A percentile compares a stretch with the other conserved stretches of the same genome.
Evolutionary conservation across 495 filamentous ascomycete species (phyloP).

Genomic region (Penicillium cataractarum): DNA sequence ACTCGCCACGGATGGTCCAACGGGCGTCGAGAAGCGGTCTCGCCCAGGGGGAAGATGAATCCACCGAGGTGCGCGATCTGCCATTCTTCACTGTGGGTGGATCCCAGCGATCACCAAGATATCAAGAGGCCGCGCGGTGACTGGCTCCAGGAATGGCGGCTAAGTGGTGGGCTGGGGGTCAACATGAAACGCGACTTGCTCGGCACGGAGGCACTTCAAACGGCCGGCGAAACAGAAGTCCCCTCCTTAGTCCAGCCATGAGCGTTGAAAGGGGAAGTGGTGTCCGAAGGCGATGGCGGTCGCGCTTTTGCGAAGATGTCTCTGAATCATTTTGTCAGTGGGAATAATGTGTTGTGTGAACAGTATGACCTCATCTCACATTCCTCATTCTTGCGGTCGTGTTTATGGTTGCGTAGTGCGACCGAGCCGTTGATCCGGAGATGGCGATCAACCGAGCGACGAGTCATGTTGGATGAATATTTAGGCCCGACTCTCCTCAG

Average conservation of each 20-base stretch:
- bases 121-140: constrained; percentile 4
- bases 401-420: constrained; percentile 16
- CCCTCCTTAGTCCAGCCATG: constrained; percentile 1
- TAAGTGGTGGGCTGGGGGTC: constrained; percentile 13
- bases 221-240: constrained; percentile 18
- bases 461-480: background rate
- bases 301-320: background rate
- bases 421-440: constrained; percentile 20
- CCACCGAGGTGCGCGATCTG: constrained; percentile 12
- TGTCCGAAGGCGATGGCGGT: background rate
- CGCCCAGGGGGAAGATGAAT: constrained; percentile 2
- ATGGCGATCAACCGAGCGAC: background rate
- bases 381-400: constrained; percentile 14
- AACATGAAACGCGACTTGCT: constrained; percentile 21
- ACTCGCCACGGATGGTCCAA: background rate
- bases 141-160: constrained; percentile 11
- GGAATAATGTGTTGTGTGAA: background rate
- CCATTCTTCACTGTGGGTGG: constrained; percentile 22
- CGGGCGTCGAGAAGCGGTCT: constrained; percentile 6
- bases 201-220: constrained; percentile 7
- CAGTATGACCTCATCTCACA: constrained; percentile 17
- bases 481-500: too few relatives aligned
- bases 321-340: background rate
- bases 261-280: constrained; percentile 1
- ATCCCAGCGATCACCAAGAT: background rate